These are phyloP conservation scores for Torrubiella hemipterigena DNA, from an alignment of 2,329 filamentous ascomycete genomes.

Conservation along the genomic window DNA sequence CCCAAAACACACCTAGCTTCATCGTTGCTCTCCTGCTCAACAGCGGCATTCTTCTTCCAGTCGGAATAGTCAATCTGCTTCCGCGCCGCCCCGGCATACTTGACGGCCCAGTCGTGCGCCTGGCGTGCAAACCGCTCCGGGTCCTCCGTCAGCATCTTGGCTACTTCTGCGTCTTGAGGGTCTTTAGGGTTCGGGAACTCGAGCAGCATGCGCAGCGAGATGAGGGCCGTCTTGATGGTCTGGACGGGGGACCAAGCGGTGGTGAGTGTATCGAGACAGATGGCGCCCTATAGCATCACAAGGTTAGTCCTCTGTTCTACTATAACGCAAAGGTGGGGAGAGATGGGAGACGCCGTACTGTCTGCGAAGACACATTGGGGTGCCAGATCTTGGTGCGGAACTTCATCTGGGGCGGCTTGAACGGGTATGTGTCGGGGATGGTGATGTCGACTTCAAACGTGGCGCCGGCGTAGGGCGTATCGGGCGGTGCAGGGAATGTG, in stretches of 20 bases:
- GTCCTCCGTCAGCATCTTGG: constrained; percentile 72
- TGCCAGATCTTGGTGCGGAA: constrained; percentile 96
- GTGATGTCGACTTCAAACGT: constrained; percentile 72
- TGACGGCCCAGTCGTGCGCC: constrained; percentile 83
- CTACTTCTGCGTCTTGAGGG: constrained; percentile 92
- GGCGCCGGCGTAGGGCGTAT: constrained; percentile 86
- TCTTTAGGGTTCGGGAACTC: constrained; percentile 92
- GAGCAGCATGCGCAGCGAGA: constrained; percentile 87
- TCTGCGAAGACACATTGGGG: constrained; percentile 90
- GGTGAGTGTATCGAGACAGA: constrained; percentile 87
- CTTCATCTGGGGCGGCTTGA: constrained; percentile 81
- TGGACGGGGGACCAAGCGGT: constrained; percentile 90
- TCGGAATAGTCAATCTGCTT: constrained; percentile 23
- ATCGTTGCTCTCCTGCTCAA: constrained; percentile 11
- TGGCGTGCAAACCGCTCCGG: constrained; percentile 69
- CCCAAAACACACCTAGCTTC: constrained; percentile 3
- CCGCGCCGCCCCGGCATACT: constrained; percentile 63
- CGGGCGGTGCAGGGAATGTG: constrained; percentile 73
- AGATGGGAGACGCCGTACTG: constrained; percentile 42
- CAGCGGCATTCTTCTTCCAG: constrained; percentile 39
- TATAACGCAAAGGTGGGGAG: not conserved
- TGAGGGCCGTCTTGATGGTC: constrained; percentile 88
- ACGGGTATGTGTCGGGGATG: constrained; percentile 84
- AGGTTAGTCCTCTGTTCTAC: not conserved
- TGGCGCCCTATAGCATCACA: constrained; percentile 57